Evolutionary conservation across 805 yeast genomes (phyloP).

Genomic region (Blastobotrys peoriensis): DNA sequence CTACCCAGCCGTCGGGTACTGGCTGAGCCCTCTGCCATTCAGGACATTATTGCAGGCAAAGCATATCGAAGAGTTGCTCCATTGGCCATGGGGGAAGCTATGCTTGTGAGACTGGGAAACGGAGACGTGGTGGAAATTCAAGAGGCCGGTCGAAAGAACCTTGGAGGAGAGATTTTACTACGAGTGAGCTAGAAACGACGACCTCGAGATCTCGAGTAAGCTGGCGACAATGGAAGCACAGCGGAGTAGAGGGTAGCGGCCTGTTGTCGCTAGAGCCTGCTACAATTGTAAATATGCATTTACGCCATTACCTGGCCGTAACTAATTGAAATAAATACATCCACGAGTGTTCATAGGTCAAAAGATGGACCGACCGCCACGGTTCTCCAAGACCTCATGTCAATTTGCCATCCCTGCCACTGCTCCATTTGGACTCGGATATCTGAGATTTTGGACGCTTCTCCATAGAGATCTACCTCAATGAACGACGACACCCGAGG

Average conservation of each 20-base stretch:
- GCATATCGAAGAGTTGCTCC: constrained; percentile 72
- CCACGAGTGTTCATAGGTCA: constrained; percentile 34
- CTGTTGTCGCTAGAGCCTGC: background rate
- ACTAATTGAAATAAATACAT: too few relatives aligned
- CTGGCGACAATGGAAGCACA: background rate
- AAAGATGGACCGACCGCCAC: constrained; percentile 60
- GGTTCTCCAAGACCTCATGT: constrained; percentile 78
- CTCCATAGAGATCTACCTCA: constrained; percentile 36
- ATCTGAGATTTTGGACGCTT: constrained; percentile 46
- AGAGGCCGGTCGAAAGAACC: constrained; percentile 72
- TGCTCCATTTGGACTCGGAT: constrained; percentile 46
- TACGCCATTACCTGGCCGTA: background rate
- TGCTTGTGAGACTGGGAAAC: constrained; percentile 54
- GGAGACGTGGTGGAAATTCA: constrained; percentile 65
- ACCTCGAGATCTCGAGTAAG: background rate
- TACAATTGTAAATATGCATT: background rate
- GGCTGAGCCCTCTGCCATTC: constrained; percentile 58
- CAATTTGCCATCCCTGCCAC: constrained; percentile 84
- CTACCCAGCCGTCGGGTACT: constrained; percentile 77
- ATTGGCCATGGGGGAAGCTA: constrained; percentile 81
- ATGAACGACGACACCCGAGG: constrained; percentile 25
- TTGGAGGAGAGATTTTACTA: constrained; percentile 75
- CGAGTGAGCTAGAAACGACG: constrained; percentile 36
- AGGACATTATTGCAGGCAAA: constrained; percentile 68
- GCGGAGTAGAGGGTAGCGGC: background rate